phyloP scores from a whole-genome alignment of 345 rosid species.

The Laguncularia racemosa region DNA sequence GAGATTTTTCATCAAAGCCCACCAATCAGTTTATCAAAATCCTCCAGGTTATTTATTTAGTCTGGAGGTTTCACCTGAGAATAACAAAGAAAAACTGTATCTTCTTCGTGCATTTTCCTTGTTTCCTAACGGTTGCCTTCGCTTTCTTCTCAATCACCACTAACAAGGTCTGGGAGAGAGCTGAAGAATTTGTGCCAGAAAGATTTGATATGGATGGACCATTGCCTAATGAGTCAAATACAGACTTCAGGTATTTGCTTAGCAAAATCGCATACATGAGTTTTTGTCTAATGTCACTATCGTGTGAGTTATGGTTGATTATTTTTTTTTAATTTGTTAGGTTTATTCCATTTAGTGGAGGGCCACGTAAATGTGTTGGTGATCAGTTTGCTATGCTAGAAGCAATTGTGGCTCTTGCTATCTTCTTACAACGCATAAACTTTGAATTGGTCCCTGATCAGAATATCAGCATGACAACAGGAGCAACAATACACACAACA shows the following conservation, averaged over 20 bases:
- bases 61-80: too few species aligned
- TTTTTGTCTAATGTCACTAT: neutral
- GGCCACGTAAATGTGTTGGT: conserved; percentile 92
- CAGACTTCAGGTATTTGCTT: conserved; percentile 65
- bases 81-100: too few species aligned
- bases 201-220: conserved; percentile 74
- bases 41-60: too few species aligned
- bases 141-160: neutral
- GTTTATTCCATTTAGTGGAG: conserved; percentile 93
- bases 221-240: conserved; percentile 85
- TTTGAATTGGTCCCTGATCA: conserved; percentile 83
- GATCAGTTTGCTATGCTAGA: conserved; percentile 95
- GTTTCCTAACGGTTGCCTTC: neutral
- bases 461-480: conserved; percentile 87
- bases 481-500: conserved; percentile 91
- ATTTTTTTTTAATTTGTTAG: conserved; percentile 22
- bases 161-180: conserved; percentile 87
- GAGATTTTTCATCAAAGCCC: too few species aligned
- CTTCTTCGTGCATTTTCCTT: too few species aligned
- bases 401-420: conserved; percentile 70
- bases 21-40: too few species aligned
- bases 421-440: conserved; percentile 65
- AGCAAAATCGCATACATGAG: neutral
- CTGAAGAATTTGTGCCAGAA: conserved; percentile 83
- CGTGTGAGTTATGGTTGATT: neutral